Evolutionary conservation across 2,329 filamentous ascomycete genomes (phyloP), one percentile per base, ranked within the genome.

Genomic region (Cercospora sp.): DNA sequence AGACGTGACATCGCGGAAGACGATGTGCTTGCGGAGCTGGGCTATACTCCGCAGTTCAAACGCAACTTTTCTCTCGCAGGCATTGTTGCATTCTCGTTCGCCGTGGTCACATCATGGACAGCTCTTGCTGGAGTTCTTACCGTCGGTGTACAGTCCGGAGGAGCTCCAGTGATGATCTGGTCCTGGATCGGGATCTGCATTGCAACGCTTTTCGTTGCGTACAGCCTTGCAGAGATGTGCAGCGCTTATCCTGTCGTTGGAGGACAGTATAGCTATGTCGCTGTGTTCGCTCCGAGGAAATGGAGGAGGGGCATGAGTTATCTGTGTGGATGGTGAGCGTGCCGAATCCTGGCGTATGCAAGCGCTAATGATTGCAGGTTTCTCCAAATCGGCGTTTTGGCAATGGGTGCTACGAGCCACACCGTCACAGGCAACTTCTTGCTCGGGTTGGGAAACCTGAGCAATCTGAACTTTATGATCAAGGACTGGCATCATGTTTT

Each of bases 51-150:
- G 85, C 85, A 88, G 75, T 81, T 88, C 71, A 86, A 86, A 74
- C 84, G 86, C 8, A 84, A 81, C 8, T 88, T 88, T 71, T 80
- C 84, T 9, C 75, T 87, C 5, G 71, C 87, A 30, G 85, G 85
- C 40, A 88, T 88, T 84, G 81, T 88, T 36, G 86, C 85, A 0
- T 88, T 88, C 77, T 84, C 82, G 57, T 88, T 88, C 75, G 84
- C 81, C 66, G 85, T 88, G 57, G 84, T 88, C 53, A 87, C 86
- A 33, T 84, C 80, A 73, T 88, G 86, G 86, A 85, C 84, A 33
- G 86, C 86, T 3, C 76, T 88, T 2, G 83, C 82, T 57, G 86
- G 86, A 40, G 84, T 86, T 0, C 81, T 88, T 51, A 85, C 86
- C 62, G 82, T 87, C 33, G 86, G 85, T 5, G 83, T 87, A 10